Percentiles rank a stretch among this genome's conserved stretches.
Evolutionary conservation across 2,329 filamentous ascomycete genomes (phyloP).

Genomic region (Ceratocystis diversiconidia): DNA sequence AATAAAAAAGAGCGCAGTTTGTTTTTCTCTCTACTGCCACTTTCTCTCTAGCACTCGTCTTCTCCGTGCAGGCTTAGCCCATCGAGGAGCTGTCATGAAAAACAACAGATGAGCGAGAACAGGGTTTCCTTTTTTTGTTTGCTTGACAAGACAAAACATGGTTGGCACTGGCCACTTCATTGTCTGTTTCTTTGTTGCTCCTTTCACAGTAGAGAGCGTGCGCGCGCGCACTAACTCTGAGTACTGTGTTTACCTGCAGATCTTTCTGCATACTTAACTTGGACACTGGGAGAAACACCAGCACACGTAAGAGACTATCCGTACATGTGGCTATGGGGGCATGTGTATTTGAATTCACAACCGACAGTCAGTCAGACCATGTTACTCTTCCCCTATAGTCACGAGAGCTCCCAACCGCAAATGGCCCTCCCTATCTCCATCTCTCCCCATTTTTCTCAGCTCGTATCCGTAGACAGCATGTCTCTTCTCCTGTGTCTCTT

Average conservation of each 20-base stretch:
- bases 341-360: too few species aligned
- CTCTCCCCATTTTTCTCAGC: neutral
- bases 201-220: neutral
- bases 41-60: neutral
- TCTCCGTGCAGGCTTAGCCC: too few species aligned
- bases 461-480: neutral
- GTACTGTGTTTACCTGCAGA: neutral
- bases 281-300: too few species aligned
- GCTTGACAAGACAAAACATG: neutral
- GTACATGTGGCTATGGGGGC: too few species aligned
- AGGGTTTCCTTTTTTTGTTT: neutral
- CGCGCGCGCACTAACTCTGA: neutral
- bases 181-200: constrained; percentile 1
- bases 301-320: too few species aligned
- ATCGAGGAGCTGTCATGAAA: too few species aligned
- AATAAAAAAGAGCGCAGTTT: too few species aligned
- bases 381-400: too few species aligned
- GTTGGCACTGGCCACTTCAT: constrained; percentile 1
- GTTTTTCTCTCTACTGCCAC: neutral
- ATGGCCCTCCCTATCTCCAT: neutral
- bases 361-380: too few species aligned
- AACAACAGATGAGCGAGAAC: too few species aligned
- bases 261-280: neutral
- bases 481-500: neutral
- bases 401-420: neutral